Conservation (phyloP, 202 grass and related monocot species). For the Bolboschoenoplectus hybrid region DNA sequence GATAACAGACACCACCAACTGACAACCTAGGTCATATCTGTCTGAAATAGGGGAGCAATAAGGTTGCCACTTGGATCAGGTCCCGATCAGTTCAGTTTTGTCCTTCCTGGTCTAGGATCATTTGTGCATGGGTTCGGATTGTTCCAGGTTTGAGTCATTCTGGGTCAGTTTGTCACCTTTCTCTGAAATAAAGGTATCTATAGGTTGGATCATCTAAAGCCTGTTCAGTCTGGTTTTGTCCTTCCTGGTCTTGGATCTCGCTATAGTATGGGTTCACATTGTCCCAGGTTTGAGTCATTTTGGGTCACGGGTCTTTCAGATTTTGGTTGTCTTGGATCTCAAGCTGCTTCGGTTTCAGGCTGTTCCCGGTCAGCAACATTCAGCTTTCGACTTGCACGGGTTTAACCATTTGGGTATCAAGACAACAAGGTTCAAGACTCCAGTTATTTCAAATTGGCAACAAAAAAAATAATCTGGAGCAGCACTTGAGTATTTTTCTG, state of each 20-base stretch:
- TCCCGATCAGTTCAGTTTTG: neutral
- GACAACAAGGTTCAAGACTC: neutral
- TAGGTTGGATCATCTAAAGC: neutral
- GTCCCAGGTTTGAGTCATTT: neutral
- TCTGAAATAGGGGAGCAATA: neutral
- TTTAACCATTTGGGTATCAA: neutral
- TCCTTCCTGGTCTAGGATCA: neutral
- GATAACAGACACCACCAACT: neutral
- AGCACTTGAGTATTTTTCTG: neutral
- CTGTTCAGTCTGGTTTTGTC: neutral
- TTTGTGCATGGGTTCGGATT: neutral
- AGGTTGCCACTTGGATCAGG: neutral
- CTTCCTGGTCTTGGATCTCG: neutral
- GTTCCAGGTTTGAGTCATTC: neutral
- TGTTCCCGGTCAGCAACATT: neutral
- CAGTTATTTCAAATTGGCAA: neutral
- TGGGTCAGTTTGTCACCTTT: neutral
- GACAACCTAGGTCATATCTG: neutral
- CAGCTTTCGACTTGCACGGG: neutral
- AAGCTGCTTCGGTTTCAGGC: neutral
- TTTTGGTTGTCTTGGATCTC: neutral
- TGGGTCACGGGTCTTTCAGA: neutral
- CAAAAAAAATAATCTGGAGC: neutral
- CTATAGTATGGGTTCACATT: neutral
- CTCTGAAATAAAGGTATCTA: neutral